These are phyloP conservation scores for Chalciporus piperatus DNA, from an alignment of 768 basidiomycete species.

Conservation along the genomic window DNA sequence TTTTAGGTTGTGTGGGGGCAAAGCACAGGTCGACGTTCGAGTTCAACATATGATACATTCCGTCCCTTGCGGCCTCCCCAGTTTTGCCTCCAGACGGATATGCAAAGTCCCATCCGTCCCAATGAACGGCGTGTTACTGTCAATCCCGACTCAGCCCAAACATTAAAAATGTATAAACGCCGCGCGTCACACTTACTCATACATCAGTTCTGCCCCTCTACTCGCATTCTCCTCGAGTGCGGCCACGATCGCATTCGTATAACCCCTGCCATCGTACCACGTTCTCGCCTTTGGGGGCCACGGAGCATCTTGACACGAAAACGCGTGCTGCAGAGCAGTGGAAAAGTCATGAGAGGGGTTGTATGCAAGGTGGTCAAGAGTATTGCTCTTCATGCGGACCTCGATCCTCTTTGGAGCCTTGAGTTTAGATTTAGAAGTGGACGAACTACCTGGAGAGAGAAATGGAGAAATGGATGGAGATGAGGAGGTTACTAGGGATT, in stretches of 20 bases:
- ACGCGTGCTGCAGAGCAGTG: slow-evolving; percentile 3
- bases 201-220: slow-evolving; percentile 43
- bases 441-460: background rate
- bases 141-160: background rate
- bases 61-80: slow-evolving; percentile 35
- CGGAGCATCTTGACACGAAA: slow-evolving; percentile 4
- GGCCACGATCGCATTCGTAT: slow-evolving; percentile 34
- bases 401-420: slow-evolving; percentile 7
- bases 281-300: slow-evolving; percentile 6
- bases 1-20: too few relatives aligned
- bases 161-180: background rate
- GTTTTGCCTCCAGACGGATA: slow-evolving; percentile 44
- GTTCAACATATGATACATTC: slow-evolving; percentile 31
- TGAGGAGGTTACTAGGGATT: background rate
- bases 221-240: slow-evolving; percentile 38
- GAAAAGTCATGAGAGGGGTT: slow-evolving; percentile 13
- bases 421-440: background rate
- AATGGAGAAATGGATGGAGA: background rate
- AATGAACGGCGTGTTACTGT: slow-evolving; percentile 47
- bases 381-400: slow-evolving; percentile 32
- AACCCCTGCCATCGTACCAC: slow-evolving; percentile 16
- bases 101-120: slow-evolving; percentile 43
- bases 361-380: slow-evolving; percentile 18
- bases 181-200: slow-evolving; percentile 45
- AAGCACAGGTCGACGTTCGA: too few relatives aligned